These are phyloP conservation scores for Rhodotorula sp. DNA, from an alignment of 1,284 basidiomycete genomes.

Conservation along the genomic window DNA sequence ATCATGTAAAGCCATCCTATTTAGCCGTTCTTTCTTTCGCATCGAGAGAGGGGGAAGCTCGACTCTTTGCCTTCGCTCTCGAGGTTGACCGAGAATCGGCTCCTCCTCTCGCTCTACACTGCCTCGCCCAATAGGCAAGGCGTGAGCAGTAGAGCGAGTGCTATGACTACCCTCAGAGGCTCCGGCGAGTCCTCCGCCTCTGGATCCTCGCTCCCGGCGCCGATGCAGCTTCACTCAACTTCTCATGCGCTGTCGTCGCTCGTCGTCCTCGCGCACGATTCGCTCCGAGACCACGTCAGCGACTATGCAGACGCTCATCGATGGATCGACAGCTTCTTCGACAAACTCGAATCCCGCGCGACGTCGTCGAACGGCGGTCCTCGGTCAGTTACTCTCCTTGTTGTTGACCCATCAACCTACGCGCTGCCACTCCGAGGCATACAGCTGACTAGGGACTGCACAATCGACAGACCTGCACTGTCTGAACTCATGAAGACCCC, in stretches of 20 bases:
- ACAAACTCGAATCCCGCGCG: slow-evolving; percentile 22
- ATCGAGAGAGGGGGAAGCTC: too few species aligned
- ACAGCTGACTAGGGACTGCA: background rate
- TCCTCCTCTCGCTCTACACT: too few species aligned
- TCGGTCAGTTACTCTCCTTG: slow-evolving; percentile 12
- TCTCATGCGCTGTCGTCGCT: slow-evolving; percentile 13
- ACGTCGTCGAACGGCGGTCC: background rate
- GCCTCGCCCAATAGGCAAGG: too few species aligned
- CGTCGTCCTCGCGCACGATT: slow-evolving; percentile 15
- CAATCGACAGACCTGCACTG: slow-evolving; percentile 20
- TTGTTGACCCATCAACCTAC: background rate
- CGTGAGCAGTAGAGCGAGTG: too few species aligned
- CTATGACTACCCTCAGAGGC: too few species aligned
- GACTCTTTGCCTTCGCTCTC: too few species aligned
- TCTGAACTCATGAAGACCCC: slow-evolving; percentile 40
- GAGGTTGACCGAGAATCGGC: too few species aligned
- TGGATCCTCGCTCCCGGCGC: background rate
- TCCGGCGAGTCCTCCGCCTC: background rate
- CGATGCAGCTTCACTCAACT: slow-evolving; percentile 15
- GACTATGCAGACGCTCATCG: slow-evolving; percentile 34
- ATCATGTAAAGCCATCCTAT: too few species aligned
- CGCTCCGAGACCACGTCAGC: slow-evolving; percentile 20
- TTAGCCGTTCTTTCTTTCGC: too few species aligned
- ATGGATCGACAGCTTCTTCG: slow-evolving; percentile 38
- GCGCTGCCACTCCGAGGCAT: background rate